A percentile compares a stretch with the other conserved stretches of the same genome.
phyloP scores from a whole-genome alignment of 306 rosid species.

The Vigna nakashimae region DNA sequence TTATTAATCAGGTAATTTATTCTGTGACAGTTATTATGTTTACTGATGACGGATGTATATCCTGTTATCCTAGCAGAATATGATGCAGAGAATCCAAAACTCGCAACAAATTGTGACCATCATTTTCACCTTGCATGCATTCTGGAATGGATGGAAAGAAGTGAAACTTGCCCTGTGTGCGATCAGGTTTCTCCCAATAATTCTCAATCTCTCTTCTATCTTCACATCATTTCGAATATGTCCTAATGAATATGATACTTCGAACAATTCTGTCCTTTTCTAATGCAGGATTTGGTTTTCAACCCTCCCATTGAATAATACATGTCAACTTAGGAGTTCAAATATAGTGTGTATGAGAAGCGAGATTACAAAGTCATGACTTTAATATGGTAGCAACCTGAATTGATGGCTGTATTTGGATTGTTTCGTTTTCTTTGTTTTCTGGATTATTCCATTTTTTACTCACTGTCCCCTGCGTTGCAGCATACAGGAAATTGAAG shows the following conservation, averaged over 20 bases:
- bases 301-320: conserved; percentile 75
- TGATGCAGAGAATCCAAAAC: conserved; percentile 82
- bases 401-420: conserved; percentile 36
- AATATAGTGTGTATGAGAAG: conserved; percentile 44
- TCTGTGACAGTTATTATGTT: conserved; percentile 32
- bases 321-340: conserved; percentile 27
- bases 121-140: conserved; percentile 97
- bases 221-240: conserved; percentile 5
- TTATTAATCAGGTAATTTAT: conserved; percentile 13
- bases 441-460: conserved; percentile 49
- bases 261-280: conserved; percentile 2
- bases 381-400: conserved; percentile 44
- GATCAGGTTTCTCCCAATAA: conserved; percentile 69
- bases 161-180: conserved; percentile 89
- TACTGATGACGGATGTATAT: conserved; percentile 26
- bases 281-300: conserved; percentile 79
- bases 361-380: conserved; percentile 42
- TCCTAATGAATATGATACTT: not conserved
- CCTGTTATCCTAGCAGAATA: conserved; percentile 67
- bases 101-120: conserved; percentile 78
- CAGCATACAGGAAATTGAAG: conserved; percentile 31
- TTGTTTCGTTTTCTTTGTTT: conserved; percentile 9
- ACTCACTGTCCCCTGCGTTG: conserved; percentile 26
- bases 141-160: conserved; percentile 99
- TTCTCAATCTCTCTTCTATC: conserved; percentile 11